phyloP scores from a whole-genome alignment of 1,284 basidiomycete species.

The Naganishia cerealis region DNA sequence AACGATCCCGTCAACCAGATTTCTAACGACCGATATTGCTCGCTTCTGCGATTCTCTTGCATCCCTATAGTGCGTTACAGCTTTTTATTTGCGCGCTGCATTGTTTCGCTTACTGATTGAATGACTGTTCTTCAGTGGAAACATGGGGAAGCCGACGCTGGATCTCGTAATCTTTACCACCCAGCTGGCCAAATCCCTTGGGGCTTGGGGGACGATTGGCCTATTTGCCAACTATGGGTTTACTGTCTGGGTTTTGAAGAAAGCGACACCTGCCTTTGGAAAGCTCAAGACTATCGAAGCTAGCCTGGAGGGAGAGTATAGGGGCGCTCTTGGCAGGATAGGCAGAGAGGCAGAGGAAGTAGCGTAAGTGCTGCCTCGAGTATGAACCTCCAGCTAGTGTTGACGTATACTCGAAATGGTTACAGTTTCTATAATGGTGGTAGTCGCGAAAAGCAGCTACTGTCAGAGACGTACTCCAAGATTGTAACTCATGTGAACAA shows the following conservation, averaged over 20 bases:
- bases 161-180: constrained; percentile 92
- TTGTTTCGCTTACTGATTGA: constrained; percentile 19
- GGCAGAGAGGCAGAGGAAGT: constrained; percentile 92
- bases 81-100: background rate
- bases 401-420: background rate
- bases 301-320: constrained; percentile 79
- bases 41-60: constrained; percentile 85
- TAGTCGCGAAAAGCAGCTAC: constrained; percentile 75
- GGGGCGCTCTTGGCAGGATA: constrained; percentile 80
- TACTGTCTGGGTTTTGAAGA: constrained; percentile 77
- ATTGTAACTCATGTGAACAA: constrained; percentile 86
- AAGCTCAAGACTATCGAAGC: constrained; percentile 86
- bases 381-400: background rate
- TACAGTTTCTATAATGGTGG: constrained; percentile 91
- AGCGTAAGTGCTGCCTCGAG: constrained; percentile 62
- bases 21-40: constrained; percentile 89
- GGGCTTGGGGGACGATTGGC: constrained; percentile 69
- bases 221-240: constrained; percentile 82
- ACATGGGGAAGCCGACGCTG: constrained; percentile 83
- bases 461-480: constrained; percentile 74
- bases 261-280: constrained; percentile 91
- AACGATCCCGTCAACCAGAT: constrained; percentile 50
- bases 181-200: constrained; percentile 82
- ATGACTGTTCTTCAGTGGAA: constrained; percentile 58
- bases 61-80: constrained; percentile 73